Conservation (phyloP, 495 filamentous ascomycete genomes). For the Podospora australis region DNA sequence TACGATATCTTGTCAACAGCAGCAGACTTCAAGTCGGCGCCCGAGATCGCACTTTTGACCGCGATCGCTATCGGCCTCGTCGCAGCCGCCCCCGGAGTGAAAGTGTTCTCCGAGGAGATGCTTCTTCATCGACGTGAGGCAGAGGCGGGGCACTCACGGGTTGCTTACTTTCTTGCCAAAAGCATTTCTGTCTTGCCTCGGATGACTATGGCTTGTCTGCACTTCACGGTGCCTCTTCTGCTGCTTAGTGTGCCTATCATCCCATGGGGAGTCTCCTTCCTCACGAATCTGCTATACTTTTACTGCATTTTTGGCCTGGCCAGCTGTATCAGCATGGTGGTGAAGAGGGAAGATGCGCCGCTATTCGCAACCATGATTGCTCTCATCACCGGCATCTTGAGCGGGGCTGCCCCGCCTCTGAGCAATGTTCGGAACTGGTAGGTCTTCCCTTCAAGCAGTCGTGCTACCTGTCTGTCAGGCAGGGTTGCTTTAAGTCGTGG, state of each 20-base stretch:
- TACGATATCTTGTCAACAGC: slow-evolving; percentile 47
- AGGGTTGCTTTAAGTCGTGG: neutral
- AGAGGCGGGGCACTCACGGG: slow-evolving; percentile 45
- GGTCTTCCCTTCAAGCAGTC: neutral
- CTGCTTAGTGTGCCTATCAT: slow-evolving; percentile 47
- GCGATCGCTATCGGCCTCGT: slow-evolving; percentile 50
- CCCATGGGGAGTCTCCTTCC: slow-evolving; percentile 35
- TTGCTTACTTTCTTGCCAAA: slow-evolving; percentile 55
- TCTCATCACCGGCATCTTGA: slow-evolving; percentile 44
- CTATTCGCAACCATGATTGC: slow-evolving; percentile 41
- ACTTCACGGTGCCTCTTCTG: slow-evolving; percentile 49
- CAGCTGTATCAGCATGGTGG: slow-evolving; percentile 43
- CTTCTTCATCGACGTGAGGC: slow-evolving; percentile 47
- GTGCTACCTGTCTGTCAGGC: too few relatives aligned
- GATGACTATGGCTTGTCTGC: slow-evolving; percentile 45
- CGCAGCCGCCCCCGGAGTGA: slow-evolving; percentile 47
- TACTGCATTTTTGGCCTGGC: slow-evolving; percentile 55
- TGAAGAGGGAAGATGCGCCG: slow-evolving; percentile 42
- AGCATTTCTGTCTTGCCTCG: slow-evolving; percentile 40
- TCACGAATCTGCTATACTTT: slow-evolving; percentile 48
- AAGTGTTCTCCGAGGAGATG: slow-evolving; percentile 53
- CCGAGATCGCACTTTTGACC: slow-evolving; percentile 43
- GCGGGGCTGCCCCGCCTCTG: slow-evolving; percentile 45
- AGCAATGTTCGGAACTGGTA: slow-evolving; percentile 41
- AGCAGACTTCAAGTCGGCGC: slow-evolving; percentile 40